phyloP scores from a whole-genome alignment of 495 filamentous ascomycete genomes.

The Penicillium odoratum region DNA sequence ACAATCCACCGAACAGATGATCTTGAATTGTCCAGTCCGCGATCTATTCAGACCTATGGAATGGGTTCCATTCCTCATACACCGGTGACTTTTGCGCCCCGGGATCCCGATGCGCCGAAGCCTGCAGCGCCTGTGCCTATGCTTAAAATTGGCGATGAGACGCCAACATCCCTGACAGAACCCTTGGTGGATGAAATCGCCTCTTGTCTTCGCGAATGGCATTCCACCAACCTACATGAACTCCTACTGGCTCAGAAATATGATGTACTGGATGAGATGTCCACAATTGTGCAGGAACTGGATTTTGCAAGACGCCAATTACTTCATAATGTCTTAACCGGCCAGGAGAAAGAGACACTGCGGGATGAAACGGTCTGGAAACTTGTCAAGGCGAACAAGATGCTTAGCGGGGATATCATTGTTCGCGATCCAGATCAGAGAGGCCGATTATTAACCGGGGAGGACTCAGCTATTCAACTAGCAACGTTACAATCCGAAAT shows the following conservation, averaged over 20 bases:
- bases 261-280: conserved; percentile 74
- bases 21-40: conserved; percentile 31
- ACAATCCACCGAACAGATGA: conserved; percentile 42
- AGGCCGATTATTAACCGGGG: conserved; percentile 84
- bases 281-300: conserved; percentile 72
- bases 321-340: conserved; percentile 87
- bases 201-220: conserved; percentile 95
- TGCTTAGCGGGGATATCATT: conserved; percentile 87
- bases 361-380: conserved; percentile 93
- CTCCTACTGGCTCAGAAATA: conserved; percentile 83
- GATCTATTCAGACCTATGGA: conserved; percentile 30
- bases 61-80: conserved; percentile 38
- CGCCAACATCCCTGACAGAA: conserved; percentile 80
- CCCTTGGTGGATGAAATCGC: conserved; percentile 97
- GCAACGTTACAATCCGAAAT: conserved; percentile 91
- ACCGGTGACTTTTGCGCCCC: conserved; percentile 36
- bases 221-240: conserved; percentile 94
- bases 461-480: conserved; percentile 90
- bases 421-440: conserved; percentile 81
- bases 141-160: conserved; percentile 97
- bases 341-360: conserved; percentile 70
- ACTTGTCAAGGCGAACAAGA: conserved; percentile 88
- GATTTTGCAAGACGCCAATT: conserved; percentile 85
- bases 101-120: conserved; percentile 61
- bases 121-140: conserved; percentile 93